These are phyloP conservation scores for Phytopythium mirpurense DNA, from an alignment of 352 stramenopile species.

Conservation along the genomic window DNA sequence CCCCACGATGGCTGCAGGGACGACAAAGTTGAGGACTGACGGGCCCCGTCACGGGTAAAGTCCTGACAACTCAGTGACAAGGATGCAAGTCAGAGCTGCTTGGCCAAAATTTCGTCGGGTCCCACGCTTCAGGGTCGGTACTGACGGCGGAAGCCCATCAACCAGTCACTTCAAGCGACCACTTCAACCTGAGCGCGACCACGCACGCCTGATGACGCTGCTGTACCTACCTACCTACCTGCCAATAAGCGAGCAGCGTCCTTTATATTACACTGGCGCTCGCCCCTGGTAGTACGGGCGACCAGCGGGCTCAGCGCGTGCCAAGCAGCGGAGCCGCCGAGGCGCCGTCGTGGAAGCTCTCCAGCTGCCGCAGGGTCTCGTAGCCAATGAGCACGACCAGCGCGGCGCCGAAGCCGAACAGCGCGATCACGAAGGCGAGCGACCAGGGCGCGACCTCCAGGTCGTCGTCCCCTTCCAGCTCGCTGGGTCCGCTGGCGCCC, in stretches of 20 bases:
- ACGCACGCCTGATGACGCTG: no score
- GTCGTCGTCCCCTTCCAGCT: background rate
- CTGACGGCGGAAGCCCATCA: background rate
- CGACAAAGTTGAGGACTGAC: background rate
- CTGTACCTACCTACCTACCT: no score
- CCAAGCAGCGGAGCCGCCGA: slow-evolving; percentile 25
- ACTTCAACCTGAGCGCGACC: slow-evolving; percentile 3
- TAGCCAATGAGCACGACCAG: slow-evolving; percentile 24
- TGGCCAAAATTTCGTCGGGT: slow-evolving; percentile 3
- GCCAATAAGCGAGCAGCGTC: background rate
- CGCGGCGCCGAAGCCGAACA: slow-evolving; percentile 20
- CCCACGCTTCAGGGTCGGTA: background rate
- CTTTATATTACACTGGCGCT: slow-evolving; percentile 6
- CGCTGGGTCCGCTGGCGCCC: slow-evolving; percentile 9
- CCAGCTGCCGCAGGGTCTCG: slow-evolving; percentile 24
- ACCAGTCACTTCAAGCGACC: background rate
- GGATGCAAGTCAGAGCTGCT: no score
- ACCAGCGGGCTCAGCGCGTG: slow-evolving; percentile 8
- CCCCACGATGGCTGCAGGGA: background rate
- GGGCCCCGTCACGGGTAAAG: no score
- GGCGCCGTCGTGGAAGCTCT: slow-evolving; percentile 12
- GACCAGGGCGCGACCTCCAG: slow-evolving; percentile 19
- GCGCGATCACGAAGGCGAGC: slow-evolving; percentile 20
- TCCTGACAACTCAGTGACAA: no score
- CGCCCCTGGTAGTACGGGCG: no score